Evolutionary conservation across 176 grass and related monocot genomes (phyloP), one percentile per base, ranked within the genome.

Genomic region (Oryza glumipatula): DNA sequence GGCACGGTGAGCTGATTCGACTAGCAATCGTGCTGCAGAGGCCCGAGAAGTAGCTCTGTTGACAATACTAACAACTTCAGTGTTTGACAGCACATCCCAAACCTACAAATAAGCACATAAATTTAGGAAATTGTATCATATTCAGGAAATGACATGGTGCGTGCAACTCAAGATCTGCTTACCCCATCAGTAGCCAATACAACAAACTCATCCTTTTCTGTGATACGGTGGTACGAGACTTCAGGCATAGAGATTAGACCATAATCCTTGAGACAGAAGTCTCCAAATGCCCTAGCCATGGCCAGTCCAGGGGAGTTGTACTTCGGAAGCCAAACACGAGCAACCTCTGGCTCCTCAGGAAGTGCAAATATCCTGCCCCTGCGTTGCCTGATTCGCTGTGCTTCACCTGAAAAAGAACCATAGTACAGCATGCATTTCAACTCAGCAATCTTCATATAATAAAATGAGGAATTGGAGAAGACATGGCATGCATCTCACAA

Each of bases 211-310:
- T 97, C 94, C 47, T 78, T 92, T 52, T 90, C 83, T 39, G 86
- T 87, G 73, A 97, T 78, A 26, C 7, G 52, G 22, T 86, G 87
- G 67, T 89, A 92, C 19, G 86, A 91, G 52, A 97, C 79, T 61
- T 94, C 92, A 70, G 94, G 94, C 68, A 81, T 89, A 39, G 94
- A 97, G 71, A 94, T 97, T 54, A 97, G 65, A 83, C 94, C 94
- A 83, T 89, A 92, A 74, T 97, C 90, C 85, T 97, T 94, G 9
- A 97, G 84, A 79, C 92, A 94, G 67, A 97, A 97, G 83, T 97
- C 94, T 48, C 94, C 94, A 78, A 97, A 92, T 82, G 94, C 94
- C 39, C 92, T 91, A 65, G 94, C 94, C 94, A 97, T 97, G 69
- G 94, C 94, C 77, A 97, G 70, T 79, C 94, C 94, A 70, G 94